Base-by-base conservation (phyloP, 371 early-diverging fungal genomes). In the Apophysomyces elegans region DNA sequence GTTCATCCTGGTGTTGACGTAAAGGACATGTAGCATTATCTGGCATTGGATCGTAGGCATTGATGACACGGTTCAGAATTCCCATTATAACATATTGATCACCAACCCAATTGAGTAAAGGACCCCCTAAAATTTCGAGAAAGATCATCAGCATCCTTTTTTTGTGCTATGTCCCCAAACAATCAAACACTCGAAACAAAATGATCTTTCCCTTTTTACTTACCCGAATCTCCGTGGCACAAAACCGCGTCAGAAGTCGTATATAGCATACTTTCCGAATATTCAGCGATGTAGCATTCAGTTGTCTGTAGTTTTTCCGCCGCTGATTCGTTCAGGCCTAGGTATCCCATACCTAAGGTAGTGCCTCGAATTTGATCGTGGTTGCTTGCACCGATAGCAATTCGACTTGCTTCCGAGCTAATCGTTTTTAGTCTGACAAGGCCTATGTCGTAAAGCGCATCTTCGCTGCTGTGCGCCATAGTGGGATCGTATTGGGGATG, bases 211-310 rank as follows among this genome's bases (percentile, higher is more conserved):
- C 32, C 2, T 3, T 26, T 26, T 26, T 26, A 1, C 39, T 56
- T 68, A 75, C 78, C 78, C 35, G 78, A 77, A 59, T 77, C 78
- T 16, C 78, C 78, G 62, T 77, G 78, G 41, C 78, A 77, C 56
- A 77, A 56, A 1, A 56, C 37, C 38, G 76, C 70, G 50, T 63
- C 38, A 11, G 73, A 68, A 7, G 61, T 63, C 13, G 62, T 54
- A 39, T 68, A 46, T 38, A 62, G 58, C 37, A 66, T 47, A 58
- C 63, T 72, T 2, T 16, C 21, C 36, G 14, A 36, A 26, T 41
- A 5, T 39, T 38, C 37, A 13, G 63, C 54, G 43, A 37, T n/a
- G 36, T 35, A 18, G 16, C 59, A 41, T 39, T 21, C 37, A 3
- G 71, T 64, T 11, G 57, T 41, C 44, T 71, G 73, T 12, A 70